A percentile compares a stretch with the other conserved stretches of the same genome.
These are phyloP conservation scores for Torulaspora globosa DNA, from an alignment of 1,139 yeast genomes.

Conservation along the genomic window DNA sequence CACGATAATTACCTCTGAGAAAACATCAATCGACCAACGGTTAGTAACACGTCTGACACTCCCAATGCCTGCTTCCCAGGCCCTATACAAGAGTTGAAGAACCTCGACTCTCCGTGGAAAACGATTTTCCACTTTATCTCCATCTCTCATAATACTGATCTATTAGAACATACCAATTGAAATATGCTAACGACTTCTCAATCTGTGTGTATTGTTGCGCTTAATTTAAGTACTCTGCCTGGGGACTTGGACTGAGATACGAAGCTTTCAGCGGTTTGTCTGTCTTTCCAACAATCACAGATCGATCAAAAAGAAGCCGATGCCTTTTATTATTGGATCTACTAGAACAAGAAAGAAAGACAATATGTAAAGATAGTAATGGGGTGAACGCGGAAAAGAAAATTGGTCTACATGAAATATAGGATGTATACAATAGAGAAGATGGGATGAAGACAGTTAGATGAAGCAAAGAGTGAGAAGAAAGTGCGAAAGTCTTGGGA, in stretches of 20 bases:
- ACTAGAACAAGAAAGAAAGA: constrained; percentile 7
- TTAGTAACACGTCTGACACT: not conserved
- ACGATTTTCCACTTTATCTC: constrained; percentile 7
- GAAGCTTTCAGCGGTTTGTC: not conserved
- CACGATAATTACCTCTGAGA: not conserved
- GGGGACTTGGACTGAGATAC: constrained; percentile 5
- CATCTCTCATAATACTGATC: not conserved
- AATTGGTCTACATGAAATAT: constrained; percentile 22
- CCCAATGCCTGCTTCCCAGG: not conserved
- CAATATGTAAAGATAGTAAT: constrained; percentile 6
- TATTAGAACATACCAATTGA: constrained; percentile 3
- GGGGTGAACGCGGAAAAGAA: constrained; percentile 14
- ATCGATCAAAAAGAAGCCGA: constrained; percentile 5
- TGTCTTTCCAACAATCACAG: not conserved
- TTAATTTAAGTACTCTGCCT: not conserved
- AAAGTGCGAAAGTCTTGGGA: not conserved
- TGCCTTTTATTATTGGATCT: constrained; percentile 16
- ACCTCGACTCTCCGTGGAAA: not conserved
- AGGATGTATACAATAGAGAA: not conserved
- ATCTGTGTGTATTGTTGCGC: not conserved
- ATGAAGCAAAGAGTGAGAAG: not conserved
- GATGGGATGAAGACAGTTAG: not conserved
- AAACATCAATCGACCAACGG: not conserved
- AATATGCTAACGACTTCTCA: not conserved
- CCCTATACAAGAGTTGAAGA: not conserved